phyloP scores from a whole-genome alignment of 306 rosid genomes.

The Quercus alba region DNA sequence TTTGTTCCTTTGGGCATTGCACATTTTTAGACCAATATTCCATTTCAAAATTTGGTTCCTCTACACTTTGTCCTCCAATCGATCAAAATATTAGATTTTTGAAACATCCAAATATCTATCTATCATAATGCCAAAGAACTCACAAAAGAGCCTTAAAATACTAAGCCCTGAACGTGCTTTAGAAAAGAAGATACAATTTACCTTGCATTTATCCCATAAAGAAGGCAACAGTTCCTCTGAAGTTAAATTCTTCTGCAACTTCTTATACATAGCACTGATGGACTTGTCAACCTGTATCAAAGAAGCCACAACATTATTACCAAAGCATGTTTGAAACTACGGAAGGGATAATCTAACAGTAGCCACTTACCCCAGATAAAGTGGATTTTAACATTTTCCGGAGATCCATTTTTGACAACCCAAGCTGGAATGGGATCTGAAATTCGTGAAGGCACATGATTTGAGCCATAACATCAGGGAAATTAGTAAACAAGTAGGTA shows the following conservation, averaged over 20 bases:
- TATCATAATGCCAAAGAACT: background rate
- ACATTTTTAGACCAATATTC: background rate
- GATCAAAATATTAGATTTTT: background rate
- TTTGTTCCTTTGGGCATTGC: background rate
- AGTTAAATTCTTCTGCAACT: conserved; percentile 92
- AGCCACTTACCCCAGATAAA: conserved; percentile 75
- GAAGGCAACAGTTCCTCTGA: conserved; percentile 96
- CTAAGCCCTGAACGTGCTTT: background rate
- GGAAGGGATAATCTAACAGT: background rate
- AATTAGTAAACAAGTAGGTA: background rate
- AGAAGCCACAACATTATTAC: conserved; percentile 12
- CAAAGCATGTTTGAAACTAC: conserved; percentile 5
- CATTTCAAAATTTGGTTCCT: background rate
- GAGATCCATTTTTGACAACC: conserved; percentile 79
- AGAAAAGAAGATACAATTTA: conserved; percentile 19
- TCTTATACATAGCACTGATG: conserved; percentile 79
- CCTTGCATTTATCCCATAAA: conserved; percentile 99
- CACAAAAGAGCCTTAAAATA: background rate
- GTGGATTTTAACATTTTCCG: conserved; percentile 86
- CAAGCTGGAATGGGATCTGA: conserved; percentile 96
- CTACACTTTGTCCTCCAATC: background rate
- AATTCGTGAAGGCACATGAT: conserved; percentile 30
- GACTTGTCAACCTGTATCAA: conserved; percentile 75
- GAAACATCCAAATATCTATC: background rate
- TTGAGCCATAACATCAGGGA: background rate